Conservation (phyloP, 805 yeast species). For the Dipodascus geniculatus region DNA sequence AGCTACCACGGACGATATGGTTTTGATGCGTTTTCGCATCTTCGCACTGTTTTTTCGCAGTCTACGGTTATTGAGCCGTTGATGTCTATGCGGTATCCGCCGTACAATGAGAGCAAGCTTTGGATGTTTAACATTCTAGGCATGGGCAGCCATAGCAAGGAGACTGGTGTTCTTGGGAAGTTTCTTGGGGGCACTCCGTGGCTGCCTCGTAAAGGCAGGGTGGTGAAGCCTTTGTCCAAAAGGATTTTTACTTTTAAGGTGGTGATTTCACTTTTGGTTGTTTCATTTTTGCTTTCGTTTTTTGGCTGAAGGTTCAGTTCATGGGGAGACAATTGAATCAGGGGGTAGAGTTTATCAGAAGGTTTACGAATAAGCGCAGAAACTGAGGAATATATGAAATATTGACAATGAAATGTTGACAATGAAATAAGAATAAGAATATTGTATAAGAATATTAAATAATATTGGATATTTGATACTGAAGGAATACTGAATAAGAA, state of each 20-base stretch:
- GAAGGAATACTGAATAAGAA: too few relatives aligned
- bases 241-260: not conserved
- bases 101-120: conserved; percentile 26
- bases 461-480: too few relatives aligned
- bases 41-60: conserved; percentile 54
- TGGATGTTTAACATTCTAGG: not conserved
- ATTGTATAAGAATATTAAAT: too few relatives aligned
- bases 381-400: too few relatives aligned
- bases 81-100: conserved; percentile 54
- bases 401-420: too few relatives aligned
- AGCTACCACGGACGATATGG: conserved; percentile 57
- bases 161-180: not conserved
- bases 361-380: too few relatives aligned
- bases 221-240: not conserved
- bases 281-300: not conserved
- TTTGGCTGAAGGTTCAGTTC: too few relatives aligned
- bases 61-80: conserved; percentile 52
- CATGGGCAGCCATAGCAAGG: not conserved
- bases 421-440: too few relatives aligned
- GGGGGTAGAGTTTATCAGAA: too few relatives aligned
- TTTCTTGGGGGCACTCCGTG: not conserved
- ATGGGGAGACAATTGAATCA: too few relatives aligned
- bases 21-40: conserved; percentile 64
- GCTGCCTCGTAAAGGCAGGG: not conserved
- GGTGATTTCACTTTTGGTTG: not conserved